Evolutionary conservation across 129 eudicot species (phyloP), one percentile per base, ranked within the genome.

Genomic region (Flaveria trinervia): DNA sequence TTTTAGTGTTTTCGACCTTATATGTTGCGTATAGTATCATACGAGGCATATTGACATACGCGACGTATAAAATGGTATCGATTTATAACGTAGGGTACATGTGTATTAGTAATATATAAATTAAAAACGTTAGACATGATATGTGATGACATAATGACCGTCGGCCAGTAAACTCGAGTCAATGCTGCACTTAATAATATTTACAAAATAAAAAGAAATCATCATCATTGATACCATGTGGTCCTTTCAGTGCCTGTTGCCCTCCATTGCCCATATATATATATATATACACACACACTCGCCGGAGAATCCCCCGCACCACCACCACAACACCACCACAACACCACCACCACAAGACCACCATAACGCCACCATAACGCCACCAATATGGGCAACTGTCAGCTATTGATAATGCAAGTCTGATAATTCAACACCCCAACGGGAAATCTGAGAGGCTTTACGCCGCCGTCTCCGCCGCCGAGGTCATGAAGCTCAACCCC

Each of bases 321-420:
- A 7, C 61, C 59, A 25, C 62, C 73, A 6, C 55, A 28, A 28
- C 74, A 10, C 74, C 25, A 4, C 65, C 51, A 3, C 16, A 0
- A 49, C 14, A 14, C 33, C 7, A 26, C 7, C 68, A 2, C n/a
- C n/a, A n/a, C n/a, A n/a, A n/a, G n/a, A 7, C 61, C 59, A 25
- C 62, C 73, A 6, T 44, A 28, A 28, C 74, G 5, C 74, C 25
- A 4, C 65, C 51, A 3, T 23, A 0, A 49, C 14, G 14, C 33
- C 7, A 26, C 7, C 68, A 2, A 72, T 41, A 94, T 95, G 99
- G 99, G 99, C 16, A 95, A 95, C 75, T 95, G 99, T 73, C 99
- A 95, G 99, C 99, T 50, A 89, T 95, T 61, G 99, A 95, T 76
- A 87, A 88, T 79, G 97, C 99, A 51, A 86, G 88, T 67, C 72